Conservation (phyloP, 2,329 filamentous ascomycete genomes). For the Calonectria honghensis region DNA sequence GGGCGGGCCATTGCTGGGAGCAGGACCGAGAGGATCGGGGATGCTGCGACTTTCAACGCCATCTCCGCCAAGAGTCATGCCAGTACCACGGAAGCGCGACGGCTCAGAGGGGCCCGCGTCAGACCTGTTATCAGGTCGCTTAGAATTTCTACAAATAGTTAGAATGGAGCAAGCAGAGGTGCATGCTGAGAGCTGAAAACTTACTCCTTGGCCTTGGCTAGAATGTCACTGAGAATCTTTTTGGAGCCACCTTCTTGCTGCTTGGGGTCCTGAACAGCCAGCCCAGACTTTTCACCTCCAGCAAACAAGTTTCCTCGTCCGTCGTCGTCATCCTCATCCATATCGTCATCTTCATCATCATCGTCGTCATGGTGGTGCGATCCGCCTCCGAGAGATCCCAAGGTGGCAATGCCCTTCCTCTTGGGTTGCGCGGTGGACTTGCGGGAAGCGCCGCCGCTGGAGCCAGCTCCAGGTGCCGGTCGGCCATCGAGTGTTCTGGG, state of each 20-base stretch:
- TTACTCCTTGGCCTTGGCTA: slow-evolving; percentile 79
- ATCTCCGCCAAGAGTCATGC: slow-evolving; percentile 86
- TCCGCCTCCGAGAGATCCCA: slow-evolving; percentile 73
- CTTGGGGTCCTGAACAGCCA: slow-evolving; percentile 79
- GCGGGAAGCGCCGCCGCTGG: slow-evolving; percentile 57
- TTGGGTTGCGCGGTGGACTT: slow-evolving; percentile 66
- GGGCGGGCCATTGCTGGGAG: slow-evolving; percentile 63
- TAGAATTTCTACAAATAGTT: slow-evolving; percentile 72
- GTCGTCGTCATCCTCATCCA: slow-evolving; percentile 73
- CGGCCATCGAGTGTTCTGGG: slow-evolving; percentile 78
- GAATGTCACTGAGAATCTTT: slow-evolving; percentile 77
- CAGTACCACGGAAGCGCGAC: slow-evolving; percentile 79
- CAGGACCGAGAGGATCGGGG: slow-evolving; percentile 72
- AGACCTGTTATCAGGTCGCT: slow-evolving; percentile 70
- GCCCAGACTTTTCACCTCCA: slow-evolving; percentile 88
- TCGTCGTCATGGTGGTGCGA: slow-evolving; percentile 71
- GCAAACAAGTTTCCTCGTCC: slow-evolving; percentile 83
- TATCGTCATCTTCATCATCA: slow-evolving; percentile 76
- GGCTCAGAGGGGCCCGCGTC: slow-evolving; percentile 71
- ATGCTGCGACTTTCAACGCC: slow-evolving; percentile 82
- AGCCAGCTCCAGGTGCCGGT: slow-evolving; percentile 69
- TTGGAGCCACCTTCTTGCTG: slow-evolving; percentile 69
- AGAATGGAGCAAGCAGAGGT: slow-evolving; percentile 28
- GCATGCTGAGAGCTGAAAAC: slow-evolving; percentile 45
- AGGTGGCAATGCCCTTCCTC: slow-evolving; percentile 76